phyloP scores from a whole-genome alignment of 75 land plant genomes.

The Chamaecyparis obtusa region DNA sequence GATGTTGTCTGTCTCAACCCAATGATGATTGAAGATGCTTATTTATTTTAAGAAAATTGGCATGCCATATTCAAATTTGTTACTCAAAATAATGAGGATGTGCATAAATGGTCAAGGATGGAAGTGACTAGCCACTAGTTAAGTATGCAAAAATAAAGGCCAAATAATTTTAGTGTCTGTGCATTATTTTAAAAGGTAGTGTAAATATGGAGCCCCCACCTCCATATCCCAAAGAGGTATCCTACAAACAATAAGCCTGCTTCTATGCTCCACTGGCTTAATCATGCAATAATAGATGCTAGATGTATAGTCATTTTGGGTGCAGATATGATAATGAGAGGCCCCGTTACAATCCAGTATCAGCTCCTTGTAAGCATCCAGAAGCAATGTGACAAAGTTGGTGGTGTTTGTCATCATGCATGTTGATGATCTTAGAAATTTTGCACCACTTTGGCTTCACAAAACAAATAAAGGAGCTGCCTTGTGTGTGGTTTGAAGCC shows the following conservation, averaged over 20 bases:
- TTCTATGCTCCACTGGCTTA: slow-evolving; percentile 87
- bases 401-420: slow-evolving; percentile 96
- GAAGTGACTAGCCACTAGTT: too few relatives aligned
- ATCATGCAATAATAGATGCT: slow-evolving; percentile 83
- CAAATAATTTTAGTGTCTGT: too few relatives aligned
- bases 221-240: slow-evolving; percentile 94
- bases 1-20: too few relatives aligned
- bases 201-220: too few relatives aligned
- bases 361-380: slow-evolving; percentile 89
- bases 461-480: slow-evolving; percentile 96
- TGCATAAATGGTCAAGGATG: too few relatives aligned
- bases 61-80: too few relatives aligned
- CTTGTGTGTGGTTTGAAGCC: too few relatives aligned
- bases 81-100: too few relatives aligned
- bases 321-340: slow-evolving; percentile 93
- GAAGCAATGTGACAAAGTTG: slow-evolving; percentile 94
- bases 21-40: too few relatives aligned
- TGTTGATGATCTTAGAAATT: slow-evolving; percentile 83
- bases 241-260: slow-evolving; percentile 99
- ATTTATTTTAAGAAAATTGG: too few relatives aligned
- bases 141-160: too few relatives aligned
- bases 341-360: slow-evolving; percentile 80
- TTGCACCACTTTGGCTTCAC: slow-evolving; percentile 86
- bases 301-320: slow-evolving; percentile 87
- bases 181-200: too few relatives aligned